Conservation (phyloP, 2,329 filamentous ascomycete genomes). For the Penicillium sp. region DNA sequence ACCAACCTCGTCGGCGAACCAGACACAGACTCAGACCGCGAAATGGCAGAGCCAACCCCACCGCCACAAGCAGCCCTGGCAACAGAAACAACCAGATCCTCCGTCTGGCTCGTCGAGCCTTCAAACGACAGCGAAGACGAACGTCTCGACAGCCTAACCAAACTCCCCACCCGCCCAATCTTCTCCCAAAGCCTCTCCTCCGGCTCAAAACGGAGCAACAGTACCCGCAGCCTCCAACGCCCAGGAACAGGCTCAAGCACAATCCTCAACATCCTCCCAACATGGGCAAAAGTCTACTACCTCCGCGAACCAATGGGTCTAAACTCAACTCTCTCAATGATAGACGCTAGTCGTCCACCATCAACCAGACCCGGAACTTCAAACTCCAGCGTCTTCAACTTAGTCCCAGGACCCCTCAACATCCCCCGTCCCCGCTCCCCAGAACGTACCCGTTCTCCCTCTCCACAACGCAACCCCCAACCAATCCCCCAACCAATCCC, state of each 20-base stretch:
- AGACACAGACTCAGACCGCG: slow-evolving; percentile 16
- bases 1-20: slow-evolving; percentile 28
- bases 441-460: slow-evolving; percentile 7
- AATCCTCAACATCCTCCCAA: slow-evolving; percentile 45
- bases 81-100: slow-evolving; percentile 28
- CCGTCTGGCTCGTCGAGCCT: slow-evolving; percentile 38
- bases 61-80: slow-evolving; percentile 27
- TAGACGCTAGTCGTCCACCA: slow-evolving; percentile 28
- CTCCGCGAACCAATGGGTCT: slow-evolving; percentile 61
- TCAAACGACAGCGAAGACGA: slow-evolving; percentile 36
- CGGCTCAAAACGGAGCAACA: slow-evolving; percentile 42
- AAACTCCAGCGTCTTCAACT: slow-evolving; percentile 33
- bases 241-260: slow-evolving; percentile 49
- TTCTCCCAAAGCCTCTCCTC: slow-evolving; percentile 45
- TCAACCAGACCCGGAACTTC: slow-evolving; percentile 32
- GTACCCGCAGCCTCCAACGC: slow-evolving; percentile 36
- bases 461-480: slow-evolving; percentile 1
- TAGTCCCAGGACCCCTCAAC: slow-evolving; percentile 34
- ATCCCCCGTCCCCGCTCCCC: slow-evolving; percentile 20
- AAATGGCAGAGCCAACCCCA: slow-evolving; percentile 25
- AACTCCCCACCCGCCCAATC: slow-evolving; percentile 36
- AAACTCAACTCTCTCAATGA: slow-evolving; percentile 44
- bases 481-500: slow-evolving; percentile 6
- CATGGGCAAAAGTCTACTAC: slow-evolving; percentile 66
- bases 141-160: slow-evolving; percentile 38